phyloP scores from a whole-genome alignment of 345 rosid genomes.

The Schrenkiella parvula region DNA sequence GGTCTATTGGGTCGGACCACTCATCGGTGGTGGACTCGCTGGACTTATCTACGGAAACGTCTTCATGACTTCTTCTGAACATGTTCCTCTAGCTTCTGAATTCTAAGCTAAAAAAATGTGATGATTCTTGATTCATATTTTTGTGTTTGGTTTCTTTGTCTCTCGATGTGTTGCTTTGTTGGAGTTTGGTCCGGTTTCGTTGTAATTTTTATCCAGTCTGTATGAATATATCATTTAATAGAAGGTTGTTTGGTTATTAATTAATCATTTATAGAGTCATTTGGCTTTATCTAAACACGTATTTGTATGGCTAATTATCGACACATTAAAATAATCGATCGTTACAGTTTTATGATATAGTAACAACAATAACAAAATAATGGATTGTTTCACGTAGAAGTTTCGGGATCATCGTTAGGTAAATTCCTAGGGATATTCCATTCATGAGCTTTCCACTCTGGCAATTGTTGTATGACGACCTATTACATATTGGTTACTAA shows the following conservation, averaged over 20 bases:
- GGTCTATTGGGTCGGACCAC: slow-evolving; percentile 96
- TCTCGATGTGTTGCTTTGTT: slow-evolving; percentile 1
- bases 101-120: slow-evolving; percentile 14
- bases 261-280: neutral
- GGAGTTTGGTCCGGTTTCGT: neutral
- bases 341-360: slow-evolving; percentile 7
- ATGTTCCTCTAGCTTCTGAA: slow-evolving; percentile 41
- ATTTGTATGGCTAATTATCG: neutral
- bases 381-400: slow-evolving; percentile 21
- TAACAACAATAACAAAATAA: slow-evolving; percentile 1
- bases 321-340: neutral
- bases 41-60: slow-evolving; percentile 68
- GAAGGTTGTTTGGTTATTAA: neutral
- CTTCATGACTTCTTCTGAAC: slow-evolving; percentile 50
- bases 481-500: slow-evolving; percentile 13
- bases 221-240: slow-evolving; percentile 22
- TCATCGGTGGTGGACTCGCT: slow-evolving; percentile 85
- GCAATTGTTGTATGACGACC: slow-evolving; percentile 85
- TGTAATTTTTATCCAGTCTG: slow-evolving; percentile 14
- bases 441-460: slow-evolving; percentile 96
- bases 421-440: slow-evolving; percentile 51
- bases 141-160: slow-evolving; percentile 5
- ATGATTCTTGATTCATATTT: slow-evolving; percentile 21
- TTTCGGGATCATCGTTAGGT: slow-evolving; percentile 25
- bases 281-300: neutral